Evolutionary conservation across 2,329 filamentous ascomycete species (phyloP).

Genomic region (Neocucurbitaria cava): DNA sequence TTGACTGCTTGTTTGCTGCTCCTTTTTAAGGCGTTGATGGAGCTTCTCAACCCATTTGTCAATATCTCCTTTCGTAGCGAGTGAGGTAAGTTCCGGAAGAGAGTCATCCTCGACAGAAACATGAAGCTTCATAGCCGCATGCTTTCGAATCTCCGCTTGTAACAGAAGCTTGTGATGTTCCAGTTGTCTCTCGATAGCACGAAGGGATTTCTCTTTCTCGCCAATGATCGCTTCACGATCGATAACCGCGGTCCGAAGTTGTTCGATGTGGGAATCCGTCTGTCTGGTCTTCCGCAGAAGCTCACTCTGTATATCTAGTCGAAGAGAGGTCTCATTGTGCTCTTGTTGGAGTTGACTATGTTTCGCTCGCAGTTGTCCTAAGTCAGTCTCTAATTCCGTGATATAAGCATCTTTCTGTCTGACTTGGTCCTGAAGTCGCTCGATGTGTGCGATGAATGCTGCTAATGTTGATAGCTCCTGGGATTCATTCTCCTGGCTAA

Average conservation of each 20-base stretch:
- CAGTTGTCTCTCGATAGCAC: conserved; percentile 43
- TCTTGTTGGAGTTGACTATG: conserved; percentile 30
- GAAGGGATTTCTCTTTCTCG: conserved; percentile 41
- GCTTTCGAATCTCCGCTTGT: conserved; percentile 50
- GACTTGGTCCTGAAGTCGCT: conserved; percentile 42
- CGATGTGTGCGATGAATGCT: conserved; percentile 36
- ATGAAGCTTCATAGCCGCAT: conserved; percentile 39
- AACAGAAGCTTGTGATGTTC: conserved; percentile 51
- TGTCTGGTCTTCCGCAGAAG: conserved; percentile 35
- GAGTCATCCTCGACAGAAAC: conserved; percentile 28
- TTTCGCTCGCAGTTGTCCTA: conserved; percentile 23
- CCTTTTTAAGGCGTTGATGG: conserved; percentile 40
- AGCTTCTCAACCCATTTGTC: conserved; percentile 45
- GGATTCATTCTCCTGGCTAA: conserved; percentile 19
- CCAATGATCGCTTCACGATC: conserved; percentile 40
- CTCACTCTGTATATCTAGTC: conserved; percentile 38
- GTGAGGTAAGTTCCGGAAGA: conserved; percentile 35
- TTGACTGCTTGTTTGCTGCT: conserved; percentile 14
- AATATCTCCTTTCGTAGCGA: conserved; percentile 43
- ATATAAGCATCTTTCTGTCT: conserved; percentile 38
- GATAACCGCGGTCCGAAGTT: conserved; percentile 37
- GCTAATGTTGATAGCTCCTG: conserved; percentile 32
- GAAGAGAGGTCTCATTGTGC: conserved; percentile 28
- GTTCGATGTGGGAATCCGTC: conserved; percentile 37
- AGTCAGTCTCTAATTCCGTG: conserved; percentile 30